Base-by-base conservation (phyloP, 192 early-diverging fungal species). In the Backusella australiensis region DNA sequence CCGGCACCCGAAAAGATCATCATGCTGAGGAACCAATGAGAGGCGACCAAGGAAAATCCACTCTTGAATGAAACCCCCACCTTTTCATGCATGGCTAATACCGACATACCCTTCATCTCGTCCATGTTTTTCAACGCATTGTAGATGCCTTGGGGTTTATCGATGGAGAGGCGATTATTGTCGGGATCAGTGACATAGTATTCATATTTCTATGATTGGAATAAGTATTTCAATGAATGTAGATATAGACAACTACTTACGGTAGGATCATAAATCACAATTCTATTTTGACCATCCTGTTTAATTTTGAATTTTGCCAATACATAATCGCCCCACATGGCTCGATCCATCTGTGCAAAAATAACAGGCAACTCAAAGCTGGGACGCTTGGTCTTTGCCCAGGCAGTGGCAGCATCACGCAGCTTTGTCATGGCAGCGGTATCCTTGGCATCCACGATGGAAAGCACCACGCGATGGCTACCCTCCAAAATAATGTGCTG, bases 401-500 rank as follows among this genome's bases (percentile, higher is more conserved):
- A 71, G 19, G n/a, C 21, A 35, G 38, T 23, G 35, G 76, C 76
- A 0, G 72, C 32, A 6, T 74, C 68, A 14, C 67, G 41, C 6
- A 75, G 68, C 15, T 69, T 44, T 5, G 32, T 8, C 19, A 72
- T 4, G 17, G 29, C 44, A 8, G 34, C 19, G 8, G 32, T 44
- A 42, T 84, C 78, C 0, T 75, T 71, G 4, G 85, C 82, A 74
- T 91, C 88, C 19, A 95, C 78, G 3, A 95, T 73, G 4, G 83
- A 88, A 75, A 97, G 78, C 0, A 94, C 86, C 1, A 96, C 79
- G 67, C 89, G 81, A 63, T 88, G 85, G 9, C 14, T 9, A 35
- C 90, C 86, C 34, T 90, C 84, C 75, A 97, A 85, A 74, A 95
- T 87, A 5, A 86, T 83, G 39, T 89, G 88, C 35, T 92, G 84